Evolutionary conservation across 2,329 filamentous ascomycete species (phyloP).

Genomic region (Fusarium transvaalense): DNA sequence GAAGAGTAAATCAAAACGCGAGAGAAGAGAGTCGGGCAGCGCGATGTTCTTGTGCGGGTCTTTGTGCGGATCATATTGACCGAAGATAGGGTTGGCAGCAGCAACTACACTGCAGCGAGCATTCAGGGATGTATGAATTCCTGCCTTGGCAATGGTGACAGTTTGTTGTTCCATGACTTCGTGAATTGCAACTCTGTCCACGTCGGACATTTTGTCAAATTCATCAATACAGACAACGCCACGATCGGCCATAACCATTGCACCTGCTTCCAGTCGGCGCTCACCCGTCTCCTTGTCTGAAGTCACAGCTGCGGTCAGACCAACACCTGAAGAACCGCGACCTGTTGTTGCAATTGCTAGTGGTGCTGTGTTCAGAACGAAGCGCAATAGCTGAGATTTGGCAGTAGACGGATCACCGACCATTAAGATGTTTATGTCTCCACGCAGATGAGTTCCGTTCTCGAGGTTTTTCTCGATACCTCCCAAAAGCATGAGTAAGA

Average conservation of each 20-base stretch:
- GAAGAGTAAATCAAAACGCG: slow-evolving; percentile 98
- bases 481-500: slow-evolving; percentile 92
- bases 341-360: slow-evolving; percentile 97
- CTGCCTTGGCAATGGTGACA: slow-evolving; percentile 97
- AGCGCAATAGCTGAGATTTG: slow-evolving; percentile 97
- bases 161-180: slow-evolving; percentile 99
- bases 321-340: slow-evolving; percentile 95
- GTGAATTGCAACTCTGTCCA: slow-evolving; percentile 97
- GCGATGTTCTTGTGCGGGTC: slow-evolving; percentile 99
- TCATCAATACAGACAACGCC: slow-evolving; percentile 99
- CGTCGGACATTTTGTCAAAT: slow-evolving; percentile 99
- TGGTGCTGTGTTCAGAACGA: slow-evolving; percentile 96
- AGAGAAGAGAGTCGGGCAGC: slow-evolving; percentile 93
- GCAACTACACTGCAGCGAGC: slow-evolving; percentile 96
- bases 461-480: slow-evolving; percentile 99
- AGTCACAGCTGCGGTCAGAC: slow-evolving; percentile 96
- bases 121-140: slow-evolving; percentile 97
- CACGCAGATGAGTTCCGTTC: slow-evolving; percentile 96
- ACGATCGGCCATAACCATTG: slow-evolving; percentile 97
- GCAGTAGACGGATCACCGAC: slow-evolving; percentile 98
- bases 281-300: slow-evolving; percentile 98
- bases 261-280: slow-evolving; percentile 92
- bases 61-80: slow-evolving; percentile 98
- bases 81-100: slow-evolving; percentile 96
- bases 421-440: slow-evolving; percentile 99